These are phyloP conservation scores for Pinus albicaulis DNA, from an alignment of 75 land plant species.

Conservation along the genomic window DNA sequence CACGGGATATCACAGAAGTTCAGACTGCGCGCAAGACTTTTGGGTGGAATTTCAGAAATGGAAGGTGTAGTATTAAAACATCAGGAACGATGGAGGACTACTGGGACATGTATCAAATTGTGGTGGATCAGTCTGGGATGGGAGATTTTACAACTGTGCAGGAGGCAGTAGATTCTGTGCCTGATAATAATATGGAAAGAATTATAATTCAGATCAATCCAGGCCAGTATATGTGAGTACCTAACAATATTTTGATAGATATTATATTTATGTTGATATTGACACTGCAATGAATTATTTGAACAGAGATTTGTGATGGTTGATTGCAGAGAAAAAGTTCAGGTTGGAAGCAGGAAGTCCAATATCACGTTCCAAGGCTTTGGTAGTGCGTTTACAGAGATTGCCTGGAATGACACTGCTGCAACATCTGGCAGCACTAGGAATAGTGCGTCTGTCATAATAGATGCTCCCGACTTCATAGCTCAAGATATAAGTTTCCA, in stretches of 20 bases:
- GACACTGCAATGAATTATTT: neutral
- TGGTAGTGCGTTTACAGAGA: constrained; percentile 49
- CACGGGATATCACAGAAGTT: no score
- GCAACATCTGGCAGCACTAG: constrained; percentile 34
- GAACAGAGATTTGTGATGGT: neutral
- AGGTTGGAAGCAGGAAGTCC: constrained; percentile 47
- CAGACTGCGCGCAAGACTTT: no score
- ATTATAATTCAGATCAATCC: constrained; percentile 57
- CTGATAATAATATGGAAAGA: constrained; percentile 46
- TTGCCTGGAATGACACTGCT: constrained; percentile 56
- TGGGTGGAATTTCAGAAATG: no score
- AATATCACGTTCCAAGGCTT: constrained; percentile 75
- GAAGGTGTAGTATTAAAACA: no score
- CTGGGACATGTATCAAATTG: constrained; percentile 11
- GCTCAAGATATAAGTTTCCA: constrained; percentile 67
- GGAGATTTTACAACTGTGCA: constrained; percentile 73
- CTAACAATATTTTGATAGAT: no score
- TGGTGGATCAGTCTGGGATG: constrained; percentile 44
- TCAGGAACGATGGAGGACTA: no score
- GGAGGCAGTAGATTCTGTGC: constrained; percentile 75
- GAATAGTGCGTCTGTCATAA: constrained; percentile 35
- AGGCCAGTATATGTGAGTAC: constrained; percentile 63
- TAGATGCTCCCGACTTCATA: constrained; percentile 45
- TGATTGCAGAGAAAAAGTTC: constrained; percentile 74
- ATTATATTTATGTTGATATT: no score